Base-by-base conservation (phyloP, 176 grass and related monocot species). In the Alopecurus myosuroides region DNA sequence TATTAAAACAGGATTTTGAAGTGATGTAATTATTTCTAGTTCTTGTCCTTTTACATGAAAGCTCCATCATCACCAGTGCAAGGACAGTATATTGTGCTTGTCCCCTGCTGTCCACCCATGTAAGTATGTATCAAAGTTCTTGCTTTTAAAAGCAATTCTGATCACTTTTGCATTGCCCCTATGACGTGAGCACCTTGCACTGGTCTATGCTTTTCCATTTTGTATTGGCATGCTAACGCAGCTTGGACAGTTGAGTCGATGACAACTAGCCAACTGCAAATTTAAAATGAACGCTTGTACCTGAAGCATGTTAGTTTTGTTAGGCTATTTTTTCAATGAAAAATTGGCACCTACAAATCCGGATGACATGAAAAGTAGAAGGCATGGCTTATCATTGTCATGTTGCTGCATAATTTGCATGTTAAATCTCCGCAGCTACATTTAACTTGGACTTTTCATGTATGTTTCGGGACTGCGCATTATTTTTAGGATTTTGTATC, bases 201-300 rank as follows among this genome's bases (percentile, higher is more conserved):
- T 78, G 41, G 26, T 30, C 40, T 76, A 44, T 73, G 45, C 45
- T 19, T 86, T 83, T 82, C 41, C 42, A 52, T 78, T 86, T 86
- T 86, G 57, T 78, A 82, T 83, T 82, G 35, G 73, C 35, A 86
- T 41, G 64, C 73, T 78, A 49, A 83, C 25, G 28, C 73, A 78
- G 83, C 28, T 82, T 90, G 74, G 65, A 65, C 34, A 65, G 7
- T 65, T 83, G 84, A 65, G 81, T 79, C 53, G 74, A 64, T 82
- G 88, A 66, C 74, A 71, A 68, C 72, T 77, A 79, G 55, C 37
- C 53, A 53, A 26, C 41, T 39, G 55, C 79, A 86, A 71, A 82
- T 55, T 53, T 46, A 46, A 28, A 52, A 67, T 83, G 56, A 23
- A 39, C 77, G 36, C n/a, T 76, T 81, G 77, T 77, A 34, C 55